Evolutionary conservation across 2,329 filamentous ascomycete genomes (phyloP), one percentile per base, ranked within the genome.

Genomic region (Akanthomyces muscarius): DNA sequence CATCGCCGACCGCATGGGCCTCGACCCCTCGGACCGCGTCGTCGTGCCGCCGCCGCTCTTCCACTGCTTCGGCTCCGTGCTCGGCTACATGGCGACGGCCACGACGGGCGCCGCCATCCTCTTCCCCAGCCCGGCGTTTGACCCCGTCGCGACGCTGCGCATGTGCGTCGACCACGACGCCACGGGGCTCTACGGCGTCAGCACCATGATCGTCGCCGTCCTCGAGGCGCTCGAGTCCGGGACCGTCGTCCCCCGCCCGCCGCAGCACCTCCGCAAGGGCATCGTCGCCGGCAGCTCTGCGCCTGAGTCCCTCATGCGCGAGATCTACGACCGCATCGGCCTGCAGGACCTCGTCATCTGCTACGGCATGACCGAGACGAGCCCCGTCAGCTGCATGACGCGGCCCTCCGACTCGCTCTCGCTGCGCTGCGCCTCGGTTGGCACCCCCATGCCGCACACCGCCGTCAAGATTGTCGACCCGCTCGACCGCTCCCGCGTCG

Each of bases 281-380:
- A 97, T 98, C 68, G 92, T 90, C 13, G 92, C 94, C 0, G 95
- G 95, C 0, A 90, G 86, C 62, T 90, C 87, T n/a, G 89, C 98
- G 1, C 94, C 95, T 0, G 86, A 89, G 23, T 84, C 90, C 60
- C 80, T 97, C 33, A 96, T 96, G 91, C 81, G 83, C 21, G 86
- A 85, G 64, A 77, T 98, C 7, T 89, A 94, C 73, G 81, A 82
- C 28, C 82, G 79, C 1, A 80, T 98, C 10, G 95, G 95, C 55
- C 78, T 98, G 21, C 85, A 83, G 0, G 90, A 96, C 62, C 77
- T 98, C 25, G 94, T 93, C 0, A 97, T 97, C 66, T 97, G 93
- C 80, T 98, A 97, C 74, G 93, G 93, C 65, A 96, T 96, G 92
- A 97, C 93, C 1, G 93, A 97, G 76, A 97, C 93, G 1, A 84